A percentile compares a stretch with the other conserved stretches of the same genome.
These are phyloP conservation scores for Candida coquimbonensis DNA, from an alignment of 805 yeast genomes.

Conservation along the genomic window DNA sequence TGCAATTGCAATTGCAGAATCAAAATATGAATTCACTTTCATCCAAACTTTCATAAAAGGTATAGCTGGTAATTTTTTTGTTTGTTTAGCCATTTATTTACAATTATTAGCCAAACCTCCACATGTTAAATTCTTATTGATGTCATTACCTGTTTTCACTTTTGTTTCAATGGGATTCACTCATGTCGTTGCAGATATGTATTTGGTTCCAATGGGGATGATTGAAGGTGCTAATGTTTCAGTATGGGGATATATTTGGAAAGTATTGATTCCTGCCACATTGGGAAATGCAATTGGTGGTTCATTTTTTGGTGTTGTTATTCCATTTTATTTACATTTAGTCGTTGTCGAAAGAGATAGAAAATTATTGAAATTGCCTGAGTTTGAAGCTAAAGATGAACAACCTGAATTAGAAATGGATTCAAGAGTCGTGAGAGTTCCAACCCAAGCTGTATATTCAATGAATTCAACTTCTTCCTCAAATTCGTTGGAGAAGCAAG, in stretches of 20 bases:
- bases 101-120: conserved; percentile 75
- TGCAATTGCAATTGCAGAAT: conserved; percentile 38
- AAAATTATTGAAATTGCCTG: conserved; percentile 53
- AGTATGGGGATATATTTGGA: conserved; percentile 67
- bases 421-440: conserved; percentile 64
- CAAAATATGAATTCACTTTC: conserved; percentile 41
- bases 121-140: conserved; percentile 63
- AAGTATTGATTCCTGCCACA: conserved; percentile 59
- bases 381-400: conserved; percentile 67
- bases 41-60: conserved; percentile 62
- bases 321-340: conserved; percentile 71
- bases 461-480: not conserved
- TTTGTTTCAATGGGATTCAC: conserved; percentile 76
- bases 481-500: conserved; percentile 1
- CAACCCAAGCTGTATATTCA: conserved; percentile 11
- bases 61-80: conserved; percentile 72
- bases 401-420: conserved; percentile 74
- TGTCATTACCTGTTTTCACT: conserved; percentile 64
- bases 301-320: conserved; percentile 47
- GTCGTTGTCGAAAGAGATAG: conserved; percentile 68
- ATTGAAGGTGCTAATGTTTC: conserved; percentile 58
- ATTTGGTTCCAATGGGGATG: conserved; percentile 54
- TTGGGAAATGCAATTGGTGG: conserved; percentile 84
- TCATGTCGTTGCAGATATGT: conserved; percentile 83
- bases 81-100: conserved; percentile 65